These are phyloP conservation scores for Dactylonectria macrodidyma DNA, from an alignment of 2,329 filamentous ascomycete species.

Conservation along the genomic window DNA sequence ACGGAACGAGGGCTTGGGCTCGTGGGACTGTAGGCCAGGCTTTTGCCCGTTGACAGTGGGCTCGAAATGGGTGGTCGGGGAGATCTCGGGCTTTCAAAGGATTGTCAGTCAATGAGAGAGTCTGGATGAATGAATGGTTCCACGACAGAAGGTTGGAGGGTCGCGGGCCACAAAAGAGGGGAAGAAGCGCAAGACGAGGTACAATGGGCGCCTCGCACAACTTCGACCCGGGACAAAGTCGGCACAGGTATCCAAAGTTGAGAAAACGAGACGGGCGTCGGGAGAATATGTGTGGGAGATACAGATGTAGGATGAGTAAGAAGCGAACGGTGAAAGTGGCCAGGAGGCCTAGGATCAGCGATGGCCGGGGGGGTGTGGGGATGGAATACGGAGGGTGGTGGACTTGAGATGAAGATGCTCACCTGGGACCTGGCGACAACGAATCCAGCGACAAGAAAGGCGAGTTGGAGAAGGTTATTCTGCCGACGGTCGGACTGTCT, in stretches of 20 bases:
- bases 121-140: constrained; percentile 38
- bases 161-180: constrained; percentile 31
- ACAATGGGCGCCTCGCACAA: constrained; percentile 46
- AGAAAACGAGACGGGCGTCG: constrained; percentile 30
- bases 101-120: constrained; percentile 39
- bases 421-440: constrained; percentile 48
- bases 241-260: constrained; percentile 28
- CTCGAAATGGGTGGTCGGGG: constrained; percentile 64
- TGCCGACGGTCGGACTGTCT: constrained; percentile 65
- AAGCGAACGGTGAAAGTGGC: constrained; percentile 42
- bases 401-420: constrained; percentile 45
- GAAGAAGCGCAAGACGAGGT: constrained; percentile 37
- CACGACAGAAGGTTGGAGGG: constrained; percentile 45
- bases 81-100: constrained; percentile 57
- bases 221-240: constrained; percentile 34
- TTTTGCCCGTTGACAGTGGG: constrained; percentile 63
- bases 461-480: constrained; percentile 46
- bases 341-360: constrained; percentile 40
- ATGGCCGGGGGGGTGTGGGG: constrained; percentile 42
- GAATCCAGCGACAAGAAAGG: constrained; percentile 41
- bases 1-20: constrained; percentile 56
- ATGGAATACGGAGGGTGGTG: constrained; percentile 28
- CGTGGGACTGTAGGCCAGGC: constrained; percentile 59
- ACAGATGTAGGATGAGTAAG: constrained; percentile 44
- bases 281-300: constrained; percentile 41